Conservation (phyloP, 1,139 yeast species). For the Diutina mesorugosa region DNA sequence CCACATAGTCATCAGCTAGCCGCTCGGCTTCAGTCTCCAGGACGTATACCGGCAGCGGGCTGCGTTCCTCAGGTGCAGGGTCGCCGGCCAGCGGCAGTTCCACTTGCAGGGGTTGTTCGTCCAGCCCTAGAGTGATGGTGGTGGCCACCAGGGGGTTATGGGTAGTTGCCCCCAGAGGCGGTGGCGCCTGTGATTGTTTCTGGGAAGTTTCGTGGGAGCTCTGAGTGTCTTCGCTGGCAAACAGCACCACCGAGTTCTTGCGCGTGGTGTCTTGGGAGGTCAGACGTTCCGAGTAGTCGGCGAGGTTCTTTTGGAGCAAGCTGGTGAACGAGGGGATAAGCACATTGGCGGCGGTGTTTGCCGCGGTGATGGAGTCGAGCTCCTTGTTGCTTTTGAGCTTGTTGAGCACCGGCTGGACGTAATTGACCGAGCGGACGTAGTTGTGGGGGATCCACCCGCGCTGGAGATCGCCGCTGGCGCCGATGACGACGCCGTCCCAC, state of each 20-base stretch:
- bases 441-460: conserved; percentile 75
- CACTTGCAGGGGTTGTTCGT: background rate
- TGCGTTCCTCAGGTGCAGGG: background rate
- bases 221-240: conserved; percentile 13
- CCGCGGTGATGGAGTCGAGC: conserved; percentile 33
- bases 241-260: conserved; percentile 35
- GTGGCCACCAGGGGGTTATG: conserved; percentile 7
- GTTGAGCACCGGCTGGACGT: conserved; percentile 33
- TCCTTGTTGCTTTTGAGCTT: conserved; percentile 28
- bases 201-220: conserved; percentile 12
- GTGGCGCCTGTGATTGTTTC: conserved; percentile 12
- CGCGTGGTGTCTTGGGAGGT: conserved; percentile 22
- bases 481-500: conserved; percentile 62
- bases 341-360: conserved; percentile 38
- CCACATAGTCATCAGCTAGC: conserved; percentile 18
- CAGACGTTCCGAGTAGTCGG: conserved; percentile 17
- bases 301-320: conserved; percentile 23
- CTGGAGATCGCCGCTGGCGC: conserved; percentile 25
- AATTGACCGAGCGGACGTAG: conserved; percentile 36
- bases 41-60: background rate
- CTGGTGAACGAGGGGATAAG: conserved; percentile 31
- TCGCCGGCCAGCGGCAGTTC: background rate
- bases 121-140: conserved; percentile 4
- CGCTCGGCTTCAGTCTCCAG: conserved; percentile 25
- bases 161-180: background rate